Base-by-base conservation (phyloP, 2,329 filamentous ascomycete genomes). In the Aspergillus transmontanensis region DNA sequence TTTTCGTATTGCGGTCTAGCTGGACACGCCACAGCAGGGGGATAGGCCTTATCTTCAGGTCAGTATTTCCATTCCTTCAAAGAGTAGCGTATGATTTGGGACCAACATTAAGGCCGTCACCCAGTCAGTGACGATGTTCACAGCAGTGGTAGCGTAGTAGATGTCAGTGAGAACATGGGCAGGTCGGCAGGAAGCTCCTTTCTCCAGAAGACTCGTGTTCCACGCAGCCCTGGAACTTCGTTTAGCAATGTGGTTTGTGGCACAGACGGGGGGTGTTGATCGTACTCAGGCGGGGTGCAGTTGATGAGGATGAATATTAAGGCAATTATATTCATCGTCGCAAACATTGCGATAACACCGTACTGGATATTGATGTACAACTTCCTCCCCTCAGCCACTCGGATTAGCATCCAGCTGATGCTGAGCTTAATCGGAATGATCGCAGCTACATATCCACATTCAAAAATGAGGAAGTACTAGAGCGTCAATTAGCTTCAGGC, bases 1-100 rank as follows among this genome's bases (percentile, higher is more conserved):
- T 67, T 66, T 83, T 83, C 28, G 79, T 76, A n/a, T 74, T 73
- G 23, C 71, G 69, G 62, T 81, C 79, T 66, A 83, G 78, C 39
- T 82, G 78, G 30, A 82, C 76, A 19, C 80, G 75, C 68, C 75
- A 77, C 53, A 83, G 69, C 28, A 82, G 65, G 39, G 76, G 70
- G 6, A 76, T 73, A 2, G 81, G 81, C 7, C 82, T 74, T 28
- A 26, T 26, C 6, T 7, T 4, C 19, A 77, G 68, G 28, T 74
- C 75, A 46, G 79, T 57, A 71, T 57, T 72, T 61, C 65, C 71
- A 72, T 65, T 79, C 75, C 10, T 28, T 30, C 19, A 9, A 26
- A 9, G 45, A 28, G 23, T 6, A 11, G 23, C 6, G 2, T 10
- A 16, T 5, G 11, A 28, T 28, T 21, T n/a, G 30, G 6, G 4